Percentiles rank a stretch among this genome's conserved stretches.
These are phyloP conservation scores for Allomyces macrogynus DNA, from an alignment of 192 early-diverging fungal genomes.

Conservation along the genomic window DNA sequence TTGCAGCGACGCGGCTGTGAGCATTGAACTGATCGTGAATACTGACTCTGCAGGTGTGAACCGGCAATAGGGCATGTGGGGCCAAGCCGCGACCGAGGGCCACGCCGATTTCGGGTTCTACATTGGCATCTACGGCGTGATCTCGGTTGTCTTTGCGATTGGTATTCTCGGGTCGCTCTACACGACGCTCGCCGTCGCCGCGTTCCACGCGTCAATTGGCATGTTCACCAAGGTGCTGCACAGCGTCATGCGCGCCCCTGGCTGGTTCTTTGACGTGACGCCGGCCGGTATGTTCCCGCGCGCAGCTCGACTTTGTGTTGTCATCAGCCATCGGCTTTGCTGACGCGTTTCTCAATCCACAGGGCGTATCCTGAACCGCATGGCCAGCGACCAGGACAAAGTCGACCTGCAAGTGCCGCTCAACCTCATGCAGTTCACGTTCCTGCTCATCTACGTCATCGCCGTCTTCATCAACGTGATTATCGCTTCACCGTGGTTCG, in stretches of 20 bases:
- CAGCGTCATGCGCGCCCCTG: background rate
- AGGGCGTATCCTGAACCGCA: constrained; percentile 5
- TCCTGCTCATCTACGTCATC: constrained; percentile 6
- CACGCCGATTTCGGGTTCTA: background rate
- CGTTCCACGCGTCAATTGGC: background rate
- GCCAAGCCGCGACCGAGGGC: background rate
- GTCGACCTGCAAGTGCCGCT: background rate
- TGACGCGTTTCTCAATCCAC: background rate
- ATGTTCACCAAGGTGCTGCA: background rate
- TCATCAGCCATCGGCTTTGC: too few relatives aligned
- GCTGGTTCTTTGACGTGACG: constrained; percentile 3
- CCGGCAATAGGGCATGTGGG: background rate
- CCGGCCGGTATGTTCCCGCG: background rate
- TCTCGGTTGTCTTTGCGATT: background rate
- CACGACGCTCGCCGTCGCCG: too few relatives aligned
- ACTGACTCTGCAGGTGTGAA: too few relatives aligned
- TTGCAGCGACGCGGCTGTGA: too few relatives aligned
- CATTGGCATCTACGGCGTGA: background rate
- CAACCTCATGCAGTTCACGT: background rate
- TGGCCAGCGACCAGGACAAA: background rate
- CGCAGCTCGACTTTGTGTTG: too few relatives aligned
- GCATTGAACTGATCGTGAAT: too few relatives aligned
- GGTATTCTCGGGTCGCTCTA: too few relatives aligned
- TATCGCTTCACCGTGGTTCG: constrained; percentile 5
- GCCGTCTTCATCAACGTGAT: constrained; percentile 5